Percentiles rank a stretch among this genome's conserved stretches.
These are phyloP conservation scores for Cutaneotrichosporon cavernicola DNA, from an alignment of 1,284 basidiomycete species.

Conservation along the genomic window DNA sequence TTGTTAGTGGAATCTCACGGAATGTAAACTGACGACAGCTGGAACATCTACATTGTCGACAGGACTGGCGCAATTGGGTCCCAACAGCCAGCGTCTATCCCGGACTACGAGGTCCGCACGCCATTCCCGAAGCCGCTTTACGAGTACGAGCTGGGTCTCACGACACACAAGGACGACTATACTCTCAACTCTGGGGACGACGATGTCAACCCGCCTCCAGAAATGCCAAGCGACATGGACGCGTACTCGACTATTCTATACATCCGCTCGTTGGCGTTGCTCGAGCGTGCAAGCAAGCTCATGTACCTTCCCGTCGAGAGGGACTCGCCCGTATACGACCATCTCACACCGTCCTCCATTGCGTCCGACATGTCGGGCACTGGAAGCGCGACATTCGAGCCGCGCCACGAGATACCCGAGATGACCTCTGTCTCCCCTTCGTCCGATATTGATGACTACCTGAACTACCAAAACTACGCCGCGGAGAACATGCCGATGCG, in stretches of 20 bases:
- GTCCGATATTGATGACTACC: slow-evolving; percentile 33
- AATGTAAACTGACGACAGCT: slow-evolving; percentile 28
- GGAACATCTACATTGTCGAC: slow-evolving; percentile 40
- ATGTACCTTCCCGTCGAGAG: slow-evolving; percentile 45
- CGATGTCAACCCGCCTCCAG: slow-evolving; percentile 8
- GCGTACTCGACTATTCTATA: slow-evolving; percentile 30
- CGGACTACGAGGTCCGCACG: slow-evolving; percentile 38
- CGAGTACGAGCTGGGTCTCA: slow-evolving; percentile 45
- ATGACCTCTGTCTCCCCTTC: neutral
- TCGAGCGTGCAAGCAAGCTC: slow-evolving; percentile 42
- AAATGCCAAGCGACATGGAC: slow-evolving; percentile 28
- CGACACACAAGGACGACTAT: slow-evolving; percentile 34
- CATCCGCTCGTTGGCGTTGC: slow-evolving; percentile 33
- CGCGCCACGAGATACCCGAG: neutral
- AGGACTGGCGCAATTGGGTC: slow-evolving; percentile 35
- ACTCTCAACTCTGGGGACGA: slow-evolving; percentile 29
- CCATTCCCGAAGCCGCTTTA: slow-evolving; percentile 42
- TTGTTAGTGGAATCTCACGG: slow-evolving; percentile 34
- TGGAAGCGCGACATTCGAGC: neutral
- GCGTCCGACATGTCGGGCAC: neutral
- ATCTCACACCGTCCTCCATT: slow-evolving; percentile 5
- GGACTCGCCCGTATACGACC: slow-evolving; percentile 5
- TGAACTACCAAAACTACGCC: slow-evolving; percentile 25
- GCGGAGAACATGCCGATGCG: slow-evolving; percentile 3
- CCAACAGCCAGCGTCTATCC: slow-evolving; percentile 37